These are phyloP conservation scores for Leucogyrophana mollusca DNA, from an alignment of 768 basidiomycete species.

Conservation along the genomic window DNA sequence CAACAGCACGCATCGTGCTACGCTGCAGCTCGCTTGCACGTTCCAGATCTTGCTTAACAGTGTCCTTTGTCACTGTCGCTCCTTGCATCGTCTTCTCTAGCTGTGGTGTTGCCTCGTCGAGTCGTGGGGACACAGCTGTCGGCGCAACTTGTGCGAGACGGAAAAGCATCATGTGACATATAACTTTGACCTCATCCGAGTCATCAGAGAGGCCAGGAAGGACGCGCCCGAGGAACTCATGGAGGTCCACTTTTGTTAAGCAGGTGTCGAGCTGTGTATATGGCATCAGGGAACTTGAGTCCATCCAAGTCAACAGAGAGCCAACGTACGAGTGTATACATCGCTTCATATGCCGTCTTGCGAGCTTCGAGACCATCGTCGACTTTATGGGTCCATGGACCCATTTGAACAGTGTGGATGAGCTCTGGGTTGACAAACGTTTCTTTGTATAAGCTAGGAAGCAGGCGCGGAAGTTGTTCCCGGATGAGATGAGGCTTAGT, in stretches of 20 bases:
- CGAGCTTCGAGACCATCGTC: constrained; percentile 96
- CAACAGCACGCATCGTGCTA: constrained; percentile 85
- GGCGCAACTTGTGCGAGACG: constrained; percentile 86
- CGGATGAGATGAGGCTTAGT: constrained; percentile 91
- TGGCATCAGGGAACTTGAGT: background rate
- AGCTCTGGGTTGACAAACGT: constrained; percentile 76
- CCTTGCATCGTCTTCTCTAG: constrained; percentile 91
- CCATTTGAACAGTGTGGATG: constrained; percentile 93
- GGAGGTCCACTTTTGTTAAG: constrained; percentile 81
- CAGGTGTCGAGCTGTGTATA: constrained; percentile 80
- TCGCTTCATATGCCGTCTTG: constrained; percentile 96
- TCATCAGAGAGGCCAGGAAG: constrained; percentile 83
- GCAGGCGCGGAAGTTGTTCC: constrained; percentile 72
- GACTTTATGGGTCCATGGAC: constrained; percentile 95
- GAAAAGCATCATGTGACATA: constrained; percentile 94
- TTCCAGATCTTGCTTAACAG: constrained; percentile 91
- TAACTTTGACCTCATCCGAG: constrained; percentile 95
- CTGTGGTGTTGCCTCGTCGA: constrained; percentile 82
- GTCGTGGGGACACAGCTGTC: constrained; percentile 73
- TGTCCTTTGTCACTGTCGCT: constrained; percentile 86
- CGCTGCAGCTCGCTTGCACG: constrained; percentile 88
- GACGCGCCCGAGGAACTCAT: constrained; percentile 79
- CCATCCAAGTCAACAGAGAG: no score
- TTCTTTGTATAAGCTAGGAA: constrained; percentile 85
- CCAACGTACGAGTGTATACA: constrained; percentile 84